A percentile compares a stretch with the other conserved stretches of the same genome.
phyloP scores from a whole-genome alignment of 2,329 filamentous ascomycete genomes.

The Hymenotorrendiella dingleyae region DNA sequence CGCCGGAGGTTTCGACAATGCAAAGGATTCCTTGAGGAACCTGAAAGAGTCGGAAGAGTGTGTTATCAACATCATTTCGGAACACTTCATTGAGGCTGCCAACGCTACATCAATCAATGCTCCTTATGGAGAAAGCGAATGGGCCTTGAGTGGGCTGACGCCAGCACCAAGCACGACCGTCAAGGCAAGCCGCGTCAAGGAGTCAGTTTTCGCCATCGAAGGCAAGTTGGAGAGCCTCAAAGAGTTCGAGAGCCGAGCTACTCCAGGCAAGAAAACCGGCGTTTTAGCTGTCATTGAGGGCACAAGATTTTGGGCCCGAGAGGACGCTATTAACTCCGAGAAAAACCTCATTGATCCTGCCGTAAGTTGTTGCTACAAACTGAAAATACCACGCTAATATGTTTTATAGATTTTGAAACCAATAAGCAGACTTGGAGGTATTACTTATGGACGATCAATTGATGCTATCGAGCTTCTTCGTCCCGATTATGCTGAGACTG shows the following conservation, averaged over 20 bases:
- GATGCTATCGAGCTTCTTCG: constrained; percentile 68
- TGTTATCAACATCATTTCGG: constrained; percentile 80
- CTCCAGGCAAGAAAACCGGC: constrained; percentile 67
- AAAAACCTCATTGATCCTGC: constrained; percentile 66
- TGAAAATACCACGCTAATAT: constrained; percentile 8
- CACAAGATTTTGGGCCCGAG: constrained; percentile 79
- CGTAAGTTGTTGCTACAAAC: constrained; percentile 33
- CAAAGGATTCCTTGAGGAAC: constrained; percentile 78
- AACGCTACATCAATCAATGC: constrained; percentile 76
- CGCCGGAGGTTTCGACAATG: constrained; percentile 37
- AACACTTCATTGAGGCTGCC: constrained; percentile 80
- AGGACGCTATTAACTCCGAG: constrained; percentile 80
- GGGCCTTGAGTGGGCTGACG: constrained; percentile 71
- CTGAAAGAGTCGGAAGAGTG: constrained; percentile 67
- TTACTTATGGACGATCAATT: constrained; percentile 69
- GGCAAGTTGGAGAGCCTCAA: constrained; percentile 66
- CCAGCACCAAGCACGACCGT: constrained; percentile 62
- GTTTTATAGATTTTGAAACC: constrained; percentile 60
- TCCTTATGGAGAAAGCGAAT: constrained; percentile 72
- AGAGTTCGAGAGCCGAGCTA: constrained; percentile 70
- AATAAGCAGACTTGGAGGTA: constrained; percentile 74
- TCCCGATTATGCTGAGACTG: constrained; percentile 41
- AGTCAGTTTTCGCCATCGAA: constrained; percentile 80
- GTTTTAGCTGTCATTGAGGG: constrained; percentile 77
- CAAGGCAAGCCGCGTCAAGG: constrained; percentile 65